These are phyloP conservation scores for Populus trichocarpa DNA, from an alignment of 441 rosid species.

Conservation along the genomic window DNA sequence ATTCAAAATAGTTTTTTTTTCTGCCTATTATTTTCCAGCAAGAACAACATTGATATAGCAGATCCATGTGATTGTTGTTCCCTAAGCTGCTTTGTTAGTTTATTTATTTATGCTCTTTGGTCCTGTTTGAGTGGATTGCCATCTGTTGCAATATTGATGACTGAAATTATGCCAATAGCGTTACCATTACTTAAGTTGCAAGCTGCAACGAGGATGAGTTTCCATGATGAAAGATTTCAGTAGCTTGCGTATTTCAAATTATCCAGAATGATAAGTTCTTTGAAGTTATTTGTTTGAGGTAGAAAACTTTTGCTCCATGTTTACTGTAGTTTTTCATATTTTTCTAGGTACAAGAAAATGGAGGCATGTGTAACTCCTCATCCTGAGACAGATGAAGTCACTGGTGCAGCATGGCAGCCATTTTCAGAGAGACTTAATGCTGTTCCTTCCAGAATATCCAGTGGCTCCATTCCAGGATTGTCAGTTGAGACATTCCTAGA, in stretches of 20 bases:
- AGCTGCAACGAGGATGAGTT: not conserved
- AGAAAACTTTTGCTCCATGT: not conserved
- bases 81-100: not conserved
- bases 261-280: not conserved
- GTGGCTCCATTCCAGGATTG: constrained; percentile 60
- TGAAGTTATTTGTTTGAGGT: not conserved
- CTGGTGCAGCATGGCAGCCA: constrained; percentile 38
- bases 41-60: not conserved
- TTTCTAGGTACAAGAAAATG: constrained; percentile 65
- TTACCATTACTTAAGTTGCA: not conserved
- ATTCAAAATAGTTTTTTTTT: not conserved
- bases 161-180: not conserved
- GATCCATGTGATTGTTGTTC: not conserved
- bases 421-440: constrained; percentile 79
- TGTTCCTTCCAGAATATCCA: constrained; percentile 61
- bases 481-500: constrained; percentile 52
- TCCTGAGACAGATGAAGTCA: constrained; percentile 45
- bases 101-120: not conserved
- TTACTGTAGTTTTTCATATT: constrained; percentile 1
- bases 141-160: not conserved
- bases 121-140: not conserved
- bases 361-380: constrained; percentile 62
- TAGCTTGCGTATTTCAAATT: not conserved
- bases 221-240: not conserved
- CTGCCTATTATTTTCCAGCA: not conserved